Base-by-base conservation (phyloP, 441 rosid genomes). In the Kokia cookei region DNA sequence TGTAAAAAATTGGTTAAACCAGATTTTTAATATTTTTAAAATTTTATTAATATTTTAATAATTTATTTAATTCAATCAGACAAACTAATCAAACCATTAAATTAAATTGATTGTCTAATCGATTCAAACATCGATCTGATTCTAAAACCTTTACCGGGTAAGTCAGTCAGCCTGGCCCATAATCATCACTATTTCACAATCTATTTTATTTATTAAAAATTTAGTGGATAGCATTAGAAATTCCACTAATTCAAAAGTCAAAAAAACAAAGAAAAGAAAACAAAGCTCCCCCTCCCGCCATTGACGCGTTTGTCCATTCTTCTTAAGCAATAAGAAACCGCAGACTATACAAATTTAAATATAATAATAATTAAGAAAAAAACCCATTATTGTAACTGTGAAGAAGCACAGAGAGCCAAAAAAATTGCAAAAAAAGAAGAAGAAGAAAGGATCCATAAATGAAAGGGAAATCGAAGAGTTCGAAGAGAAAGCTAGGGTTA, bases 381-480 rank as follows among this genome's bases (percentile, higher is more conserved):
- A 29, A 27, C 69, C 43, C 71, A 48, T 71, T 26, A 26, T 59
- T 45, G 66, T 62, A 61, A 32, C 15, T 27, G 27, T 29, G 43
- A n/a, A 50, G 58, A 48, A 48, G 26, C 15, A 66, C 13, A 27
- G 42, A 4, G 15, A n/a, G 3, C 27, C 29, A 24, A 48, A 19
- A 15, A 3, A 14, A 15, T 11, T 13, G n/a, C 9, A 19, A 11
- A 22, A 19, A 0, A 1, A 7, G 13, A 19, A 5, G 35, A 1
- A n/a, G 24, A 58, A 14, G 0, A 27, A 0, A 27, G 35, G 69
- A 17, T 40, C 54, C 19, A 10, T 75, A 75, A 67, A 92, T 92
- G 97, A 90, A 86, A 84, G 79, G 73, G 75, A 86, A 86, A 79
- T 73, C 84, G 63, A 92, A 85, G 86, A 79, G 83, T 50, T 86